Conservation (phyloP, 306 rosid genomes). For the Urtica urens region DNA sequence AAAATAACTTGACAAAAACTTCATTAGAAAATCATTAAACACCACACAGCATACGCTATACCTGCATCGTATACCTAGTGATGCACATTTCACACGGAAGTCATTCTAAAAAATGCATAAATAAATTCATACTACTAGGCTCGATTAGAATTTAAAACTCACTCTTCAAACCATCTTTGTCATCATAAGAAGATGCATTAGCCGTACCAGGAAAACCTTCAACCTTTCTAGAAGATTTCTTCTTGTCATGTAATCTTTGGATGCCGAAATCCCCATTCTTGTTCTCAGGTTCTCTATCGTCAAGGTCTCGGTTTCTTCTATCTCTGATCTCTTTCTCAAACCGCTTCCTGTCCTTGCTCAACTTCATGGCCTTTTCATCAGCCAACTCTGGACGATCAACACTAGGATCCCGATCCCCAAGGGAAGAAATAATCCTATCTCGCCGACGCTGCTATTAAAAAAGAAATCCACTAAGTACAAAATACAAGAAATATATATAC, state of each 20-base stretch:
- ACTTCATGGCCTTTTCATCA: constrained; percentile 61
- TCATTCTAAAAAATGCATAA: too few relatives aligned
- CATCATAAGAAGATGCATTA: constrained; percentile 53
- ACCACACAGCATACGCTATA: too few relatives aligned
- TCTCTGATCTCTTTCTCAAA: constrained; percentile 53
- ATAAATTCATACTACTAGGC: constrained; percentile 4
- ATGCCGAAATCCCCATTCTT: constrained; percentile 40
- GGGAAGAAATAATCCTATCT: constrained; percentile 44
- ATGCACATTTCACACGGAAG: too few relatives aligned
- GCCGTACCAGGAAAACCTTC: constrained; percentile 53
- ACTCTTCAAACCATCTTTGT: constrained; percentile 59
- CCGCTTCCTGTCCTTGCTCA: constrained; percentile 55
- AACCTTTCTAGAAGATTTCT: constrained; percentile 53
- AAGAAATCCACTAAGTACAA: constrained; percentile 11
- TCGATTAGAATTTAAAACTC: constrained; percentile 22
- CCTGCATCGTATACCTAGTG: too few relatives aligned
- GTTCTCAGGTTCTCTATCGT: constrained; percentile 64
- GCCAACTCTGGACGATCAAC: constrained; percentile 66
- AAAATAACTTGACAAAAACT: background rate
- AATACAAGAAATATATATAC: background rate
- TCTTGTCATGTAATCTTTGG: constrained; percentile 54
- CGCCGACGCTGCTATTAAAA: constrained; percentile 59
- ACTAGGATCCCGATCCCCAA: constrained; percentile 53
- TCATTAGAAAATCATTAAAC: too few relatives aligned
- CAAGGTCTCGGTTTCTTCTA: constrained; percentile 62